Percentiles rank a stretch among this genome's conserved stretches.
Evolutionary conservation across 139 green algal genomes (phyloP).

Genomic region (Picochlorum sp.): DNA sequence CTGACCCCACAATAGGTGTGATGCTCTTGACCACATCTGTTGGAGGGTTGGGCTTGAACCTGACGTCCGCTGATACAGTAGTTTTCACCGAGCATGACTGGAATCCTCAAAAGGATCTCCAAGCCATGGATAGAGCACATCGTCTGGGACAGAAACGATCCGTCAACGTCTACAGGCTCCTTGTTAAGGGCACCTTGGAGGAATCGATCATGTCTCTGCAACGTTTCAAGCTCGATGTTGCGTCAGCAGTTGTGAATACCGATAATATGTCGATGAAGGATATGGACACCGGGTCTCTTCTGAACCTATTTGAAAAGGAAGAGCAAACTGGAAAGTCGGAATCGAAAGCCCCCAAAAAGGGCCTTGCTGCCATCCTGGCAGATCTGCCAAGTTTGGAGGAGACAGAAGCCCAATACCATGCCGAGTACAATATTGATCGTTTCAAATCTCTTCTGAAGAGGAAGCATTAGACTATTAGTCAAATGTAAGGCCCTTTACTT

Average conservation of each 20-base stretch:
- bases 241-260: slow-evolving; percentile 56
- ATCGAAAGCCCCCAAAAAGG: slow-evolving; percentile 22
- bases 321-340: slow-evolving; percentile 11
- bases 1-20: slow-evolving; percentile 93
- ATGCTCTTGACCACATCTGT: slow-evolving; percentile 87
- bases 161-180: slow-evolving; percentile 93
- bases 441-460: slow-evolving; percentile 29
- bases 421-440: slow-evolving; percentile 75
- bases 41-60: slow-evolving; percentile 91
- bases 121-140: slow-evolving; percentile 97
- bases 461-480: too few relatives aligned
- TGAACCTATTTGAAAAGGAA: slow-evolving; percentile 68
- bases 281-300: slow-evolving; percentile 75
- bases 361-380: slow-evolving; percentile 58
- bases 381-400: slow-evolving; percentile 77
- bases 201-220: slow-evolving; percentile 84
- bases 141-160: slow-evolving; percentile 85
- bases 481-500: too few relatives aligned
- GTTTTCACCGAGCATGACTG: slow-evolving; percentile 99
- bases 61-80: slow-evolving; percentile 93
- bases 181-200: slow-evolving; percentile 65
- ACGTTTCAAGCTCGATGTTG: slow-evolving; percentile 93
- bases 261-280: slow-evolving; percentile 59
- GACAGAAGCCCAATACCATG: slow-evolving; percentile 70
- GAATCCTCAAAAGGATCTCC: slow-evolving; percentile 97